Percentiles rank a stretch among this genome's conserved stretches.
phyloP scores from a whole-genome alignment of 192 early-diverging fungal species.

The Coemansia sp. region DNA sequence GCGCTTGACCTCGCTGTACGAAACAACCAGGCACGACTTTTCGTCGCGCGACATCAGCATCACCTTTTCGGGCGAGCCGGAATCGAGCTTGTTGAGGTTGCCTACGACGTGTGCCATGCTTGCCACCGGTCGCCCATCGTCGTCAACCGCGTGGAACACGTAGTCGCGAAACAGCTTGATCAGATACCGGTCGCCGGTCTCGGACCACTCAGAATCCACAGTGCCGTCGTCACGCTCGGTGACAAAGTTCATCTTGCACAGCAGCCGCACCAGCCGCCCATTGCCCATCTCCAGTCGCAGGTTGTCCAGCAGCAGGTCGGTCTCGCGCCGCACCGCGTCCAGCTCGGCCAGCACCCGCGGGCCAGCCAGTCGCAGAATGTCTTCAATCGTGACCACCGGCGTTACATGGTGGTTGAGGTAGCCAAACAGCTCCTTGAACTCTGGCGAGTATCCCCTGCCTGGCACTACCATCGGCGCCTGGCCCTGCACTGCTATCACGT shows the following conservation, averaged over 20 bases:
- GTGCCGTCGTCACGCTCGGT: slow-evolving; percentile 83
- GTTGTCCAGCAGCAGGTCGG: slow-evolving; percentile 76
- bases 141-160: slow-evolving; percentile 94
- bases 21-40: slow-evolving; percentile 94
- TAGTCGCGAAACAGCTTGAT: slow-evolving; percentile 98
- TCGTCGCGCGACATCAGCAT: slow-evolving; percentile 96
- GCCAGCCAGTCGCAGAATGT: slow-evolving; percentile 44
- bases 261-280: slow-evolving; percentile 77
- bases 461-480: slow-evolving; percentile 68
- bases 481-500: slow-evolving; percentile 9
- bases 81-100: slow-evolving; percentile 96
- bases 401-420: slow-evolving; percentile 45
- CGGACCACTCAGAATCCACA: slow-evolving; percentile 90
- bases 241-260: slow-evolving; percentile 91
- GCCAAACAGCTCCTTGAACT: slow-evolving; percentile 78
- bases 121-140: slow-evolving; percentile 72
- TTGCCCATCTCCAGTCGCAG: slow-evolving; percentile 86
- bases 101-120: slow-evolving; percentile 91
- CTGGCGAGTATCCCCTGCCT: slow-evolving; percentile 63
- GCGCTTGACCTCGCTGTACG: slow-evolving; percentile 90
- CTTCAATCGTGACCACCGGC: slow-evolving; percentile 34
- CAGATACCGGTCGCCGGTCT: slow-evolving; percentile 97
- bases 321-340: slow-evolving; percentile 46
- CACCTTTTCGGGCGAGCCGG: slow-evolving; percentile 89
- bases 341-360: slow-evolving; percentile 43